Evolutionary conservation across 2,329 filamentous ascomycete species (phyloP).

Genomic region (Coniochaeta hoffmannii): DNA sequence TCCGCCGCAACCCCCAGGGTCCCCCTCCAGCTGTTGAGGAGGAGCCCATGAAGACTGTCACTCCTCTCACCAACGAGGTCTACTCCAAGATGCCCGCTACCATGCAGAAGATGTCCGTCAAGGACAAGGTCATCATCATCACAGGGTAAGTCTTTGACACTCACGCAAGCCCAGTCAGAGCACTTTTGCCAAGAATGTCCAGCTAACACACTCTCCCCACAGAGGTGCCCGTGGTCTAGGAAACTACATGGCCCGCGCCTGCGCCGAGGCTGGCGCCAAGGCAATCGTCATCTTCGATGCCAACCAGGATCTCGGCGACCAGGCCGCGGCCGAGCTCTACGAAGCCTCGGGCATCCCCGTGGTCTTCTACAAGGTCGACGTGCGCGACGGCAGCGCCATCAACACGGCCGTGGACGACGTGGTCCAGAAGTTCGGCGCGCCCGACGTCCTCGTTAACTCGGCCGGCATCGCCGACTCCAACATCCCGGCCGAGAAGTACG

Average conservation of each 20-base stretch:
- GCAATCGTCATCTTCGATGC: constrained; percentile 70
- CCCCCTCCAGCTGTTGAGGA: constrained; percentile 33
- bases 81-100: constrained; percentile 54
- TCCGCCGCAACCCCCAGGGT: constrained; percentile 35
- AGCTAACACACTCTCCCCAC: constrained; percentile 17
- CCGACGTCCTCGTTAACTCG: constrained; percentile 72
- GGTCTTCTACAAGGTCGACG: constrained; percentile 72
- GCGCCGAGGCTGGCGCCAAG: constrained; percentile 68
- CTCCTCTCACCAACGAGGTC: constrained; percentile 45
- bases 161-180: background rate
- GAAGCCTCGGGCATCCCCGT: constrained; percentile 66
- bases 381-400: constrained; percentile 64
- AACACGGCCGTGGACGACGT: constrained; percentile 61
- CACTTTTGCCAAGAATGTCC: background rate
- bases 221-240: constrained; percentile 71
- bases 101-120: constrained; percentile 61
- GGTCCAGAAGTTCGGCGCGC: constrained; percentile 57
- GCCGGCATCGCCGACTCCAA: constrained; percentile 79
- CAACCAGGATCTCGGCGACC: constrained; percentile 66
- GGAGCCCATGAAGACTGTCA: constrained; percentile 29
- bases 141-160: constrained; percentile 52
- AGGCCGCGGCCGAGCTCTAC: constrained; percentile 61
- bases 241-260: constrained; percentile 71
- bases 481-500: constrained; percentile 74
- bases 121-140: constrained; percentile 63